Conservation (phyloP, 768 basidiomycete species). For the Kwoniella newhampshirensis region DNA sequence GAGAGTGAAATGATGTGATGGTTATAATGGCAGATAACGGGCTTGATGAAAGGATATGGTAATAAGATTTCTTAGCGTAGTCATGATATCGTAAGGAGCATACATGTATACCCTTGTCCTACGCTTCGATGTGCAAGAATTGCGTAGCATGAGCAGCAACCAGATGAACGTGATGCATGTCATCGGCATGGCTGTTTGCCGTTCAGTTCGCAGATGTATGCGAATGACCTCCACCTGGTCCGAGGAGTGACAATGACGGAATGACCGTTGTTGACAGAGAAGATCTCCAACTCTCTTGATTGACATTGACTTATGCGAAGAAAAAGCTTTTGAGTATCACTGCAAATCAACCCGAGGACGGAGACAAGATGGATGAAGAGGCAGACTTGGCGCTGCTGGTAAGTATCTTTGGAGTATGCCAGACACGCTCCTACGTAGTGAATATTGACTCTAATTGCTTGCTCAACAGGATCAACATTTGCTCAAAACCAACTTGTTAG, state of each 20-base stretch:
- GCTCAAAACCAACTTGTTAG: slow-evolving; percentile 49
- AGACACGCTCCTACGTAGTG: too few relatives aligned
- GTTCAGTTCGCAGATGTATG: too few relatives aligned
- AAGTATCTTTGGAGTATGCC: not conserved
- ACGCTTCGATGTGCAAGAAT: not conserved
- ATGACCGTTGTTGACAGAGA: not conserved
- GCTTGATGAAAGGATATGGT: not conserved
- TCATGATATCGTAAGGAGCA: not conserved
- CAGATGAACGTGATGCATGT: too few relatives aligned
- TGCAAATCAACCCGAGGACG: not conserved
- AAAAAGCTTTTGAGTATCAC: not conserved
- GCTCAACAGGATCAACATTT: slow-evolving; percentile 50
- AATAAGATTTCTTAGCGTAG: not conserved
- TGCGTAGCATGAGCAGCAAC: not conserved
- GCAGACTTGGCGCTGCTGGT: slow-evolving; percentile 48
- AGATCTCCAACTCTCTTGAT: too few relatives aligned
- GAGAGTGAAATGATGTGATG: slow-evolving; percentile 1
- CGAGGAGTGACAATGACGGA: not conserved
- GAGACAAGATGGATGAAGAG: slow-evolving; percentile 48
- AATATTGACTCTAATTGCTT: not conserved
- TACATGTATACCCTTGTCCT: not conserved
- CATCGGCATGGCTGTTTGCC: too few relatives aligned
- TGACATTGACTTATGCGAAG: too few relatives aligned
- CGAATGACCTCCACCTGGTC: not conserved
- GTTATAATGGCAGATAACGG: not conserved